Evolutionary conservation across 2,329 filamentous ascomycete species (phyloP), one percentile per base, ranked within the genome.

Genomic region (Talaromyces sp.): DNA sequence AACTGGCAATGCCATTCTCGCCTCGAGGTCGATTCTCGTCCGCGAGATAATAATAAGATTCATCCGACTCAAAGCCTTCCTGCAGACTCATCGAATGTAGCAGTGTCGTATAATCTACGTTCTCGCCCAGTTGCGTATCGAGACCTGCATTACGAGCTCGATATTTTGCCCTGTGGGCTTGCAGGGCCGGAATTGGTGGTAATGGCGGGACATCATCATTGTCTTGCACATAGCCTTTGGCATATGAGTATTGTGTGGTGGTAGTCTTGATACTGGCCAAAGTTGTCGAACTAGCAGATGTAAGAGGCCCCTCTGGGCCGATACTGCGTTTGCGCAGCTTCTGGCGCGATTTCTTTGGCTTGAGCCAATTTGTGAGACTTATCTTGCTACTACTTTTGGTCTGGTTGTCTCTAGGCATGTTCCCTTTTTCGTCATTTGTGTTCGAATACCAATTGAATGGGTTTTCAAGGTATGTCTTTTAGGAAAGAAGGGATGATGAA

Each of bases 1-100:
- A 71, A 48, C 77, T 81, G 0, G 78, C 78, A 39, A 86, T 76
- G 16, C 80, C 71, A 7, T 69, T 68, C 62, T 85, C 82, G 8
- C 70, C 78, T 1, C 73, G 75, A 3, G 72, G 68, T 62, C 72
- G 73, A 65, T 64, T 67, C 8, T 3, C 54, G 54, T 68, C 73
- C 63, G 70, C 61, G 8, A 70, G 50, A 11, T 39, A 65, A 8
- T 65, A 63, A 31, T 67, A 67, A 54, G 66, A 68, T 41, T 67
- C 67, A 48, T 60, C 45, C 22, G 60, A 50, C 13, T 76, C 74
- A 31, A 72, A 69, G 16, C 62, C 54, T 33, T 77, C 76, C 13
- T 73, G 68, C 31, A 76, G 58, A 41, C 76, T 76, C 19, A 78
- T 68, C 4, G 74, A 62, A 63, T 78, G 76, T 45, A 78, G 68